phyloP scores from a whole-genome alignment of 352 stramenopile species.

The Thalassiosira sp. region DNA sequence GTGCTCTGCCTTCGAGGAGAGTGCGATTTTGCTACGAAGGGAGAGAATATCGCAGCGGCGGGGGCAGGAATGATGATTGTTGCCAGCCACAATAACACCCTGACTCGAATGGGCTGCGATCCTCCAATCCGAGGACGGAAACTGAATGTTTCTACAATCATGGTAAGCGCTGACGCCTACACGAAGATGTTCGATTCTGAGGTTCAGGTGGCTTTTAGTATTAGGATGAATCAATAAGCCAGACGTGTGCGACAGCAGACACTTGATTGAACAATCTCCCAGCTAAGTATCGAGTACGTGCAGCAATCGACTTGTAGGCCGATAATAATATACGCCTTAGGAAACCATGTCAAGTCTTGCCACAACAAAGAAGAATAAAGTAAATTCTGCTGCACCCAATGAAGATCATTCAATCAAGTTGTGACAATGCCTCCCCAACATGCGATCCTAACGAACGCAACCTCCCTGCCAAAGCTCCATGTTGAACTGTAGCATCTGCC shows the following conservation, averaged over 20 bases:
- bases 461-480: conserved; percentile 67
- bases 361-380: no score
- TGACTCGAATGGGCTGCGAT: conserved; percentile 26
- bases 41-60: conserved; percentile 8
- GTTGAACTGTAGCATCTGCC: conserved; percentile 60
- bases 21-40: conserved; percentile 30
- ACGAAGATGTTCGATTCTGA: conserved; percentile 11
- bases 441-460: conserved; percentile 65
- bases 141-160: conserved; percentile 8
- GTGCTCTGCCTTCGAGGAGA: conserved; percentile 26
- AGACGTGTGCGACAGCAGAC: background rate
- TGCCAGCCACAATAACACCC: conserved; percentile 19
- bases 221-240: background rate
- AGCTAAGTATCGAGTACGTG: no score
- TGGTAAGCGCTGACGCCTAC: conserved; percentile 14
- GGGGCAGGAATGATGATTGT: conserved; percentile 32
- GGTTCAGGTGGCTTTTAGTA: background rate
- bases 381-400: no score
- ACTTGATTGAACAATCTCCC: no score
- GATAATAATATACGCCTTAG: no score
- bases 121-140: conserved; percentile 23
- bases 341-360: no score
- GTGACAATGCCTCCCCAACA: conserved; percentile 69
- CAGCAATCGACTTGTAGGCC: no score
- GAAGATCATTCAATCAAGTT: conserved; percentile 54